A percentile compares a stretch with the other conserved stretches of the same genome.
phyloP scores from a whole-genome alignment of 129 eudicot species.

The Ambrosia artemisiifolia region DNA sequence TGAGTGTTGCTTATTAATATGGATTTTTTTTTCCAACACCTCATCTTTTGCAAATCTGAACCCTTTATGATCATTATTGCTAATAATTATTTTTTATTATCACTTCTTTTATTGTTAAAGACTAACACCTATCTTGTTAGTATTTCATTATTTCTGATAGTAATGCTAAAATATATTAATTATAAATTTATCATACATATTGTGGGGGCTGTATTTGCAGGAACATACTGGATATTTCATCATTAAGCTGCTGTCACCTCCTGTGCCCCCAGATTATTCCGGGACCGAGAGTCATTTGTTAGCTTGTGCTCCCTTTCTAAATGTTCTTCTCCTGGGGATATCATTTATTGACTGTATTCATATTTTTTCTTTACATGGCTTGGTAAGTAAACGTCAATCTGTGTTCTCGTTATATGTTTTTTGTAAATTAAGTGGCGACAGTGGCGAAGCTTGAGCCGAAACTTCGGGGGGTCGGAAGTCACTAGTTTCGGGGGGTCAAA shows the following conservation, averaged over 20 bases:
- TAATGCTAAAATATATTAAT: background rate
- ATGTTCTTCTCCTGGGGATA: constrained; percentile 84
- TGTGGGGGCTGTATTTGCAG: constrained; percentile 42
- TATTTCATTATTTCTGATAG: background rate
- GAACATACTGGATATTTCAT: constrained; percentile 37
- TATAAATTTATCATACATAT: background rate
- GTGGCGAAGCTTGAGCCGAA: no score
- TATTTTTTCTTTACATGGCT: constrained; percentile 88
- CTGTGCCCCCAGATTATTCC: constrained; percentile 60
- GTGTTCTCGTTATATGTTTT: background rate
- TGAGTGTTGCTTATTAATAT: constrained; percentile 15
- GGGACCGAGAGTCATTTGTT: constrained; percentile 80
- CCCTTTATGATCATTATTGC: background rate
- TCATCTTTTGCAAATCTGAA: background rate
- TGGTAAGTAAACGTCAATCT: constrained; percentile 55
- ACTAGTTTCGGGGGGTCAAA: no score
- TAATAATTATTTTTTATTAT: no score
- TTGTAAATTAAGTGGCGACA: background rate
- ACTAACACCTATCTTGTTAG: background rate
- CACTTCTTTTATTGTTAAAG: background rate
- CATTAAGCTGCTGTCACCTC: constrained; percentile 36
- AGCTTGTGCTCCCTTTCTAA: constrained; percentile 65
- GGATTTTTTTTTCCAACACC: background rate
- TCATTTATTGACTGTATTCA: constrained; percentile 71
- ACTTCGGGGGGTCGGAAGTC: no score